Base-by-base conservation (phyloP, 1,284 basidiomycete species). In the Tetrapyrgos nigripes region DNA sequence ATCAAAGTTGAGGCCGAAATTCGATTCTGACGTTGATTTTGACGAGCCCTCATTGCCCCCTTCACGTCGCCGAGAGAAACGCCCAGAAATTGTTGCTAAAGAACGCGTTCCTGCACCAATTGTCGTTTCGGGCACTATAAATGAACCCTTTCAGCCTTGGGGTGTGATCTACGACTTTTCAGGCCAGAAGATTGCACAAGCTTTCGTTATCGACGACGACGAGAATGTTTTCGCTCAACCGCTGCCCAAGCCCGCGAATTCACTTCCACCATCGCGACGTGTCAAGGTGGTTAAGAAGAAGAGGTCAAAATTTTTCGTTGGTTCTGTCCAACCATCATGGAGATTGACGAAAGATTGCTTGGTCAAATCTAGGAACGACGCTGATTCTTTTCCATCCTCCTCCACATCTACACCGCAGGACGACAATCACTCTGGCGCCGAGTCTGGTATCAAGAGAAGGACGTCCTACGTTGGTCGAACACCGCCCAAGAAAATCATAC, bases 301-400 rank as follows among this genome's bases (percentile, higher is more conserved):
- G 40, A 33, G 13, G 53, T 28, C 19, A 26, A 59, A 53, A 50
- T 55, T 73, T 3, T 76, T 71, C 37, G 59, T 74, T 2, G 75
- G 75, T 31, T 62, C 63, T 3, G 47, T 68, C 6, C 73, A 75
- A 46, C 62, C 65, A 3, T 62, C 58, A 3, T 74, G 73, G 73
- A 67, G 64, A 10, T 50, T 73, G 23, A 66, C 66, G 2, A 52
- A 57, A 2, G 40, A 53, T 23, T 55, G 45, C n/a, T 51, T 56
- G 11, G 37, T 63, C 50, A 61, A 57, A 28, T 66, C 67, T n/a
- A 35, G 21, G 14, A 31, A 43, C 23, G 45, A 48, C 3, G 47
- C 8, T 17, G 47, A 23, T 2, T 19, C 21, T 10, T 3, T n/a
- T 9, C 8, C 37, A 5, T 40, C 37, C 37, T 17, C 6, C 8